Evolutionary conservation across 208 protist species (phyloP), one percentile per base, ranked within the genome.

Genomic region (Trypanosoma cruzi): DNA sequence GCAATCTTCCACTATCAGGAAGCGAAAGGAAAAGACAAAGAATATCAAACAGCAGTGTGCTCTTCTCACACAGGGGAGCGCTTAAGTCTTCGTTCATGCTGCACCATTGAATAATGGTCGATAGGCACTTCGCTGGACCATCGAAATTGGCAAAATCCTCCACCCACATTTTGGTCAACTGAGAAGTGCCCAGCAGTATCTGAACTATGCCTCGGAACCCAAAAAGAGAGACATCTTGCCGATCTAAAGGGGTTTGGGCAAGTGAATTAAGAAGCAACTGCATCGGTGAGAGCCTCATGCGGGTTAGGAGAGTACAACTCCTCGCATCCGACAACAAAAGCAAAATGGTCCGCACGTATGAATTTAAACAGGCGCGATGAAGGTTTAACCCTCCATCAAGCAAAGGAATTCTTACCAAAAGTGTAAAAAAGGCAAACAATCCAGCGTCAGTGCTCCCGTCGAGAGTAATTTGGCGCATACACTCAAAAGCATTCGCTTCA

Each of bases 11-110:
- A 68, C 28, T 65, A 34, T 64, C 37, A 29, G 65, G 65, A 16
- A 78, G 32, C 22, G 65, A 63, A 60, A 78, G 58, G 26, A 78
- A 28, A 0, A 78, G 28, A 64, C 65, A 78, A n/a, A 78, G 66
- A 50, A 72, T 71, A 53, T 78, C 73, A 57, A 78, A 78, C 34
- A 72, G 10, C 24, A 73, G 14, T 0, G 40, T 73, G 53, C 50
- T 28, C 50, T 49, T 42, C 18, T 32, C 31, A 48, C 34, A 54
- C 13, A 78, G 29, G 44, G 49, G 42, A 32, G 2, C 31, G 26
- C 18, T 54, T 57, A n/a, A 14, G 36, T 63, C 65, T 37, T 72
- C 65, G 48, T 31, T 14, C 29, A 55, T 58, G 24, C 46, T 54
- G 40, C 73, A 71, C 48, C 52, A 72, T 6, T 55, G 14, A 7